Percentiles rank a stretch among this genome's conserved stretches.
Evolutionary conservation across 352 stramenopile species (phyloP).

Genomic region (Pythium sp.): DNA sequence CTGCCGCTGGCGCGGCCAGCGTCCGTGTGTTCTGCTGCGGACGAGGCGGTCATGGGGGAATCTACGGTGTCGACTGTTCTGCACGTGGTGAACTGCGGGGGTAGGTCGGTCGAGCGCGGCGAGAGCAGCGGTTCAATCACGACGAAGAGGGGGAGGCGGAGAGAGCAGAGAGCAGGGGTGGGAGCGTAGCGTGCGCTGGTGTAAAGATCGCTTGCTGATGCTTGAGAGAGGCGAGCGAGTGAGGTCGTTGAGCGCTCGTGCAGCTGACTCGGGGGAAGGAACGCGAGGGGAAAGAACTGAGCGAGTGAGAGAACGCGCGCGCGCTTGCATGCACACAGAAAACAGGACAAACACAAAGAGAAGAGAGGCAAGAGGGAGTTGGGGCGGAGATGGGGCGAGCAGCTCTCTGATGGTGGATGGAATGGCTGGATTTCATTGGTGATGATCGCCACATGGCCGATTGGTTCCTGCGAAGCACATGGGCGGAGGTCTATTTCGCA

Average conservation of each 20-base stretch:
- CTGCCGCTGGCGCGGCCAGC: background rate
- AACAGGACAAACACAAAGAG: background rate
- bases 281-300: background rate
- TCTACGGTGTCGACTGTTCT: slow-evolving; percentile 15
- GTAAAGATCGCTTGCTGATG: slow-evolving; percentile 7
- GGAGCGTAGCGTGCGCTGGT: background rate
- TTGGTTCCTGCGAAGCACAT: slow-evolving; percentile 7
- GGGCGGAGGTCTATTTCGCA: background rate
- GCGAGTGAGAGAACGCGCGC: background rate
- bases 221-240: background rate
- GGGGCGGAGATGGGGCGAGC: background rate
- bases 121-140: slow-evolving; percentile 1
- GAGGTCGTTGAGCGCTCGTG: background rate
- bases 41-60: slow-evolving; percentile 9
- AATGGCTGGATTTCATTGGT: slow-evolving; percentile 14
- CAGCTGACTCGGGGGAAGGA: slow-evolving; percentile 9
- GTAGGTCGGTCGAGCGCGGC: background rate
- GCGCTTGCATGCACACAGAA: no score
- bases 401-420: background rate
- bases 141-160: background rate
- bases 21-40: slow-evolving; percentile 7
- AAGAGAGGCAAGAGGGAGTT: background rate
- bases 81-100: slow-evolving; percentile 18
- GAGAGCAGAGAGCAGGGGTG: background rate
- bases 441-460: slow-evolving; percentile 2